Base-by-base conservation (phyloP, 805 yeast genomes). In the Saccharomycopsis sp. region DNA sequence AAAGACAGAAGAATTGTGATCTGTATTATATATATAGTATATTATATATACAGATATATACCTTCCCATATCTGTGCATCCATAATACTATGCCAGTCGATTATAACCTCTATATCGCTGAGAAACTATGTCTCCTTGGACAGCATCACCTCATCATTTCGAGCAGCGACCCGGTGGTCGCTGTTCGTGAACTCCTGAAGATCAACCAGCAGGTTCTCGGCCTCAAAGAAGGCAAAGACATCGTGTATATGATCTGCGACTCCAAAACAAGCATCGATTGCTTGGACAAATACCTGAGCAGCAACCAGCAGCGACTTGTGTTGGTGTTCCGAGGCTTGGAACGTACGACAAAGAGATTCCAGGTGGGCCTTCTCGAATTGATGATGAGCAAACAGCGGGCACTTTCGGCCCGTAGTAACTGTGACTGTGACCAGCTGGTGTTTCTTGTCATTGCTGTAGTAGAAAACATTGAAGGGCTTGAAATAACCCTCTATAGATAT, bases 381-480 rank as follows among this genome's bases (percentile, higher is more conserved):
- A 47, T 63, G 24, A 59, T 60, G n/a, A 17, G 53, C 25, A 53
- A 54, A 2, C 52, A 59, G 8, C 2, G 38, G 3, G 58, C 22
- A 8, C 12, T 29, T 29, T 29, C 38, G 9, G 9, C 38, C 9
- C 38, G 12, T 12, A 57, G 23, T 17, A 59, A 38, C 57, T 54
- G 47, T 17, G 58, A 38, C 57, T 54, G 47, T 25, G 22, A 17
- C 5, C 14, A 51, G 9, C 49, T n/a, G 35, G 34, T 63, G 2
- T 64, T 64, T 24, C 51, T 64, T 2, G 56, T 67, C 15, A 60
- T 68, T 12, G 63, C 68, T 15, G 58, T 72, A 2, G 54, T 65
- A 7, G 66, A 65, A 41, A 65, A 61, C 38, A 50, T 57, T 1
- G 60, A 64, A 24, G 64, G 64, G 8, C 24, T 56, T 5, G 71